Evolutionary conservation across 352 stramenopile genomes (phyloP), one percentile per base, ranked within the genome.

Genomic region (Aphanomyces invadans): DNA sequence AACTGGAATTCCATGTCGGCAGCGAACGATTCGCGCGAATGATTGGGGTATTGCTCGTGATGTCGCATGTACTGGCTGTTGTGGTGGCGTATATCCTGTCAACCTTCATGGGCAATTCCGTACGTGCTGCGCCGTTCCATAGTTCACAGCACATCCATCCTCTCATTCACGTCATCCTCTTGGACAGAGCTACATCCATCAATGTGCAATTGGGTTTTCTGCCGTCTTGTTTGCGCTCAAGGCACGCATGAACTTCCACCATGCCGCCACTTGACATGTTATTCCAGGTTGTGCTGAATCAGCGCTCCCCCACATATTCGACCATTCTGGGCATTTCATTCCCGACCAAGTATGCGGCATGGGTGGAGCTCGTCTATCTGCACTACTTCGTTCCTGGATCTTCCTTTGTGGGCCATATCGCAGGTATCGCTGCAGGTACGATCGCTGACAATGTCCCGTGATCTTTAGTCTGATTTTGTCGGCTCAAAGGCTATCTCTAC

Each of bases 361-460:
- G 89, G 88, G 74, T 95, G 2, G 89, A 97, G 70, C 73, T 97
- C 15, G 63, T 92, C 15, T 56, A 94, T 28, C 93, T 94, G 3
- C 88, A 93, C 52, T 33, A 91, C 19, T 66, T 95, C 21, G 83
- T 95, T 0, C 88, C 84, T 1, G 78, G 87, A 48, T 74, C 88
- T 12, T 93, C 88, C 10, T 83, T 97, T 44, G 68, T 96, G 26
- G 87, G 85, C 26, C 88, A 96, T 75, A 76, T 90, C 51, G 90
- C 83, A 38, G 89, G 89, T 19, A 90, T 96, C 25, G 54, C 94
- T 11, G 83, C 87, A 63, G 89, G 89, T 89, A 60, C n/a, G n/a
- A n/a, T n/a, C n/a, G n/a, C 10, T 38, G 21, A 19, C 0, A 36
- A 15, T 0, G 15, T 39, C 36, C 49, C 15, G 7, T 42, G 19